phyloP scores from a whole-genome alignment of 1,139 yeast species.

The Wickerhamiella infanticola region DNA sequence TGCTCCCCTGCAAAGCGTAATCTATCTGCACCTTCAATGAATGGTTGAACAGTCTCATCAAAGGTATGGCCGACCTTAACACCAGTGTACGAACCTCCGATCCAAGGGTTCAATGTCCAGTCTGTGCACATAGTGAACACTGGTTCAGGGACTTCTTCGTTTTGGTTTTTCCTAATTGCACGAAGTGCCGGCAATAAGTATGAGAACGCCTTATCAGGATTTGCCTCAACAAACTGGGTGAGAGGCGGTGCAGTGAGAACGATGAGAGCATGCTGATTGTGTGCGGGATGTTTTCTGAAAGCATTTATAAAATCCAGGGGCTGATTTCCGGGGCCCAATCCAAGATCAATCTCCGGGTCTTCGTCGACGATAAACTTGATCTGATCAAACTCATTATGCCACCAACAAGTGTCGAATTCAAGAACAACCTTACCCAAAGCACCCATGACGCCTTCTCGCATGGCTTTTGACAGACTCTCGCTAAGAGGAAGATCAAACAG shows the following conservation, averaged over 20 bases:
- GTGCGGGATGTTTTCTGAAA: neutral
- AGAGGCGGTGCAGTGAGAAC: constrained; percentile 55
- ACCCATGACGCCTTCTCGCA: constrained; percentile 45
- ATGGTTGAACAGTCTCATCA: constrained; percentile 36
- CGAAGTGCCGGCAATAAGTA: constrained; percentile 30
- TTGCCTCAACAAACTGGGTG: constrained; percentile 35
- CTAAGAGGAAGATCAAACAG: constrained; percentile 29
- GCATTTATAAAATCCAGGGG: neutral
- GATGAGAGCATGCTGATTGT: constrained; percentile 29
- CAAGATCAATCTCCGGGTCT: constrained; percentile 1
- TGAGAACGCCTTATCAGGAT: constrained; percentile 30
- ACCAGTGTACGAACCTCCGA: constrained; percentile 65
- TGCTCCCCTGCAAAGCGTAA: constrained; percentile 70
- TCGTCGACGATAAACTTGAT: constrained; percentile 2
- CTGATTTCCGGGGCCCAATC: constrained; percentile 2
- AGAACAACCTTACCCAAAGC: constrained; percentile 63
- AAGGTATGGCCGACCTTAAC: constrained; percentile 56
- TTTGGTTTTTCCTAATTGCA: constrained; percentile 14
- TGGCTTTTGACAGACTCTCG: constrained; percentile 27
- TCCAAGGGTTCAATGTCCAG: constrained; percentile 59
- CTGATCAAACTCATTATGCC: constrained; percentile 27
- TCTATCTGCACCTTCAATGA: constrained; percentile 18
- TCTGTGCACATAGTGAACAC: constrained; percentile 37
- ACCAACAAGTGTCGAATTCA: constrained; percentile 53
- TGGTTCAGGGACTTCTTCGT: constrained; percentile 30